These are phyloP conservation scores for Metschnikowia peoriensis DNA, from an alignment of 805 yeast genomes.

Conservation along the genomic window DNA sequence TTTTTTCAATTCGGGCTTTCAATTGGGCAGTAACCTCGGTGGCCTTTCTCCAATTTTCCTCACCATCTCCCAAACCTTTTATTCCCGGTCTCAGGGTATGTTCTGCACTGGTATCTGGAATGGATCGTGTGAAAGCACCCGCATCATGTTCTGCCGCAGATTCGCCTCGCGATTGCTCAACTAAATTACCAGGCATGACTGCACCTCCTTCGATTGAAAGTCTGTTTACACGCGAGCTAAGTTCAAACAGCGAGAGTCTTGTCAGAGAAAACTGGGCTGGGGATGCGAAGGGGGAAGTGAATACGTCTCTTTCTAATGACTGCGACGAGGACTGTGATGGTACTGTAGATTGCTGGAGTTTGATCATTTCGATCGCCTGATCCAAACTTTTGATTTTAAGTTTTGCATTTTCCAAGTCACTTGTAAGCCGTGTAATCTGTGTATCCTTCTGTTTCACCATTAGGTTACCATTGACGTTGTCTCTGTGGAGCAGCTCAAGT, in stretches of 20 bases:
- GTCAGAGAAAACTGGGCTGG: slow-evolving; percentile 13
- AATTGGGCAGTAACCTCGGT: slow-evolving; percentile 85
- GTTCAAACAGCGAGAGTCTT: slow-evolving; percentile 33
- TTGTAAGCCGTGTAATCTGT: slow-evolving; percentile 56
- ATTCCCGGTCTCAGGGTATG: background rate
- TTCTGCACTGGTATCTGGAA: background rate
- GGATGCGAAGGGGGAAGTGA: slow-evolving; percentile 16
- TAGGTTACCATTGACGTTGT: slow-evolving; percentile 49
- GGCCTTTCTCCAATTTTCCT: slow-evolving; percentile 84
- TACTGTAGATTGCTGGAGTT: slow-evolving; percentile 23
- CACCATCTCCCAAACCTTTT: slow-evolving; percentile 28
- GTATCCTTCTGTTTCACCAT: slow-evolving; percentile 66
- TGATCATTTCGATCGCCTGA: slow-evolving; percentile 36
- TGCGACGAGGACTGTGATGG: slow-evolving; percentile 8
- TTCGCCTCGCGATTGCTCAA: background rate
- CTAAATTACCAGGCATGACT: background rate
- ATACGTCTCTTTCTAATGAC: slow-evolving; percentile 3
- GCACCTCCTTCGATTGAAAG: slow-evolving; percentile 33
- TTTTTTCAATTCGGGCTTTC: slow-evolving; percentile 82
- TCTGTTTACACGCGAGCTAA: slow-evolving; percentile 41
- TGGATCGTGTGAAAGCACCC: background rate
- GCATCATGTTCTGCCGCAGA: background rate
- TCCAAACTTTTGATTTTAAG: slow-evolving; percentile 54
- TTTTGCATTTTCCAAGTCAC: slow-evolving; percentile 60
- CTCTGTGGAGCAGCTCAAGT: slow-evolving; percentile 9